A percentile compares a stretch with the other conserved stretches of the same genome.
phyloP scores from a whole-genome alignment of 257 asterid genomes.

The Rubia yunnanensis region DNA sequence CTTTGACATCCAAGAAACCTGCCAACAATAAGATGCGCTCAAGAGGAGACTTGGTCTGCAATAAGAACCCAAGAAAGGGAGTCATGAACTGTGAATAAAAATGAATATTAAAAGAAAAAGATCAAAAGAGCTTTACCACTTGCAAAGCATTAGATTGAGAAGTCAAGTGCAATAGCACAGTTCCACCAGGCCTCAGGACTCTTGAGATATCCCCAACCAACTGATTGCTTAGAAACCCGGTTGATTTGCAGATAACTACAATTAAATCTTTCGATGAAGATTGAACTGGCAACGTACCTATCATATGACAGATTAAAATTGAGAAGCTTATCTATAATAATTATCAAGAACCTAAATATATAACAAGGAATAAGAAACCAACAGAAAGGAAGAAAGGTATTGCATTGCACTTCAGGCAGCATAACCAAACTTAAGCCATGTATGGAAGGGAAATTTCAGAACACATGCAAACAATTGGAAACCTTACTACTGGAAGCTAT shows the following conservation, averaged over 20 bases:
- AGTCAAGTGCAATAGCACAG: conserved; percentile 31
- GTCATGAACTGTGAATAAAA: background rate
- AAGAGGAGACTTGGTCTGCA: conserved; percentile 52
- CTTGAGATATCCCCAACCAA: conserved; percentile 44
- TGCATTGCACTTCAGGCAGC: background rate
- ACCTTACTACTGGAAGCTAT: background rate
- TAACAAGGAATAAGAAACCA: too few species aligned
- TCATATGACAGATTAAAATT: conserved; percentile 12
- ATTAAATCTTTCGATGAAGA: conserved; percentile 48
- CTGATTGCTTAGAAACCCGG: conserved; percentile 46
- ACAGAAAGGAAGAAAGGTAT: background rate
- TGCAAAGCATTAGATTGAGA: conserved; percentile 32
- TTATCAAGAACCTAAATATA: background rate
- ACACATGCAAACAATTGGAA: background rate
- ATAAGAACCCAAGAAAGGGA: conserved; percentile 7
- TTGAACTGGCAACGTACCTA: conserved; percentile 49
- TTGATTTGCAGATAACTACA: conserved; percentile 38
- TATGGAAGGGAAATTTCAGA: background rate
- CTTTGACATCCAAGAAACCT: conserved; percentile 62
- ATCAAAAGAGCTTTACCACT: conserved; percentile 23
- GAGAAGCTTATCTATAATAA: background rate
- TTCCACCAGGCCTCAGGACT: conserved; percentile 72
- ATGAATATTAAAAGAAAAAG: background rate
- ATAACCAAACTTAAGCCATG: background rate
- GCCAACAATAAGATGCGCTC: conserved; percentile 69